Conservation (phyloP, 768 basidiomycete genomes). For the Phallus indusiatus region DNA sequence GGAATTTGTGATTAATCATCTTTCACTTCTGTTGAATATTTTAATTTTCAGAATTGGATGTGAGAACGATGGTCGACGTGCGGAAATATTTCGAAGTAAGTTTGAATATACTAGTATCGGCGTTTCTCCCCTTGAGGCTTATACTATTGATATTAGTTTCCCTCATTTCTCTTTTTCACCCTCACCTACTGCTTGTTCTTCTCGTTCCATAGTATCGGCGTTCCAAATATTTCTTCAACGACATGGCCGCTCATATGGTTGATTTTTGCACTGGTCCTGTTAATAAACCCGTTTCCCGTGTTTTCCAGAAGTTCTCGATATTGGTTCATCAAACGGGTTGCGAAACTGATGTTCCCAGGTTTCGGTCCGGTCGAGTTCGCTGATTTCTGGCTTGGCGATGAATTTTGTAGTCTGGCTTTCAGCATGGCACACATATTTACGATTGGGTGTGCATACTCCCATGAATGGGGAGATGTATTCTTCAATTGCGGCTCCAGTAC, state of each 20-base stretch:
- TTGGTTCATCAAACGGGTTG: constrained; percentile 67
- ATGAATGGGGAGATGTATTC: constrained; percentile 43
- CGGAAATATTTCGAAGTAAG: constrained; percentile 64
- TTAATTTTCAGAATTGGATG: constrained; percentile 48
- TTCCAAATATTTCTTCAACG: constrained; percentile 46
- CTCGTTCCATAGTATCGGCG: constrained; percentile 60
- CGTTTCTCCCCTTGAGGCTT: background rate
- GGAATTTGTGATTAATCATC: background rate
- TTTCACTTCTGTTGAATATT: constrained; percentile 9
- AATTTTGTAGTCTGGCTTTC: constrained; percentile 73
- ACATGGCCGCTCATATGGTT: constrained; percentile 83
- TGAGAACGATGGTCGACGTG: constrained; percentile 63
- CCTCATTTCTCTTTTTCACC: constrained; percentile 65
- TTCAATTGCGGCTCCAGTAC: constrained; percentile 33
- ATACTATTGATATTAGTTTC: constrained; percentile 39
- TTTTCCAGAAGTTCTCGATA: constrained; percentile 56
- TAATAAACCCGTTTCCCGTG: constrained; percentile 72
- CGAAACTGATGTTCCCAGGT: constrained; percentile 60
- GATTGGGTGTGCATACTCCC: constrained; percentile 62
- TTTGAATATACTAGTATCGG: background rate
- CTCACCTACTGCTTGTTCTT: constrained; percentile 80
- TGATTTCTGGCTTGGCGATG: constrained; percentile 89
- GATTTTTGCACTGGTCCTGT: constrained; percentile 40
- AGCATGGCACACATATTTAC: constrained; percentile 65
- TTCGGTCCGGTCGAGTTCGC: constrained; percentile 69